Base-by-base conservation (phyloP, 257 asterid genomes). In the Verbascum thapsus region DNA sequence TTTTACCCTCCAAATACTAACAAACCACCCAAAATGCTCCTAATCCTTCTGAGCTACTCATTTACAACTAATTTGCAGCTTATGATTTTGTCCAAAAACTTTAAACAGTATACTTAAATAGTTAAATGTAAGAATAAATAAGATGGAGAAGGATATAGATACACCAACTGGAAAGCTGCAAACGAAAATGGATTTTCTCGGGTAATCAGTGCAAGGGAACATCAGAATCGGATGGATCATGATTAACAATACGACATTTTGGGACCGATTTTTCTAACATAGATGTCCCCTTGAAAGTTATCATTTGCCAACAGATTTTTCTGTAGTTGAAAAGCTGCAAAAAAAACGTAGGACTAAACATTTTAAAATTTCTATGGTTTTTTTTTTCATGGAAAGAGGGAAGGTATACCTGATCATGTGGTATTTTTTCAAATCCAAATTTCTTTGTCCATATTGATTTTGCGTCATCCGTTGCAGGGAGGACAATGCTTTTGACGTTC, bases 401-500 rank as follows among this genome's bases (percentile, higher is more conserved):
- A 22, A 11, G 54, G 10, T 65, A 26, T 44, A 84, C 88, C 85
- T 81, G 79, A 12, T 79, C 88, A 5, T 64, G 66, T 12, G 81
- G 58, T 5, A 81, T 68, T 65, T 71, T 64, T 48, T 51, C 40
- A 47, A 84, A 84, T 43, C 84, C 84, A 77, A 84, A 84, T 70
- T 80, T 81, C 10, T 81, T 41, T 2, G 83, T 79, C 91, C 91
- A 84, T 58, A 84, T 84, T 49, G 86, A 68, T 41, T 75, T 75
- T 26, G 88, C 85, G 59, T 74, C 84, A 30, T 74, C 81, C 15
- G 88, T 83, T 41, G 88, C 85, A 18, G 91, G 91, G 60, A 84
- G 91, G 23, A 84, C 88, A 49, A 79, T 62, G 50, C 71, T 71
- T 63, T 70, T 74, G 23, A 84, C 82, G 7, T 68, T 74, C 75